Percentiles rank a stretch among this genome's conserved stretches.
Evolutionary conservation across 2,329 filamentous ascomycete species (phyloP).

Genomic region (Aspergillus nomiae): DNA sequence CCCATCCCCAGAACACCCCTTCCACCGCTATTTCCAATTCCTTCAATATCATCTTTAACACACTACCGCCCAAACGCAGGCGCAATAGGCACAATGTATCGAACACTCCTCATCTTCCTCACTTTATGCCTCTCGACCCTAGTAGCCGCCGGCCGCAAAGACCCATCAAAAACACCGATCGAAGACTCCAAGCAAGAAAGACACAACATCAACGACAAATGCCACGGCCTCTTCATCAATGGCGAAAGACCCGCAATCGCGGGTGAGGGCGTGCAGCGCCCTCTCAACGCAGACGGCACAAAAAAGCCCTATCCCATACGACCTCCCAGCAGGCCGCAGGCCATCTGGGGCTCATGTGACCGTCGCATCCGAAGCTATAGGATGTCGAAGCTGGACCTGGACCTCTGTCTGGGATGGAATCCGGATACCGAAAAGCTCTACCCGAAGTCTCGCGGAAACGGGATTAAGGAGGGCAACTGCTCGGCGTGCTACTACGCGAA

Average conservation of each 20-base stretch:
- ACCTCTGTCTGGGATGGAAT: neutral
- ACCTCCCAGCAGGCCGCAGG: neutral
- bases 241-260: neutral
- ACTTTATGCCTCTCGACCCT: neutral
- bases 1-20: too few relatives aligned
- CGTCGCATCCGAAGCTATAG: neutral
- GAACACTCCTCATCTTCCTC: neutral
- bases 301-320: neutral
- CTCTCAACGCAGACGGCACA: neutral
- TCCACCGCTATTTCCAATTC: too few relatives aligned
- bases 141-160: neutral
- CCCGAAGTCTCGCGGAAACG: neutral
- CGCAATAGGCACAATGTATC: neutral
- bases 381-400: neutral
- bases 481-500: neutral
- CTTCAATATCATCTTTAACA: too few relatives aligned
- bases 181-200: neutral
- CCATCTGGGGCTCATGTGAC: neutral
- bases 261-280: neutral
- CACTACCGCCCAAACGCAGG: too few relatives aligned
- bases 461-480: neutral
- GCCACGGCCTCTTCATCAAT: neutral
- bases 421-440: neutral
- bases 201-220: neutral
- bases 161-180: neutral